These are phyloP conservation scores for Inga oerstediana DNA, from an alignment of 306 rosid species.

Conservation along the genomic window DNA sequence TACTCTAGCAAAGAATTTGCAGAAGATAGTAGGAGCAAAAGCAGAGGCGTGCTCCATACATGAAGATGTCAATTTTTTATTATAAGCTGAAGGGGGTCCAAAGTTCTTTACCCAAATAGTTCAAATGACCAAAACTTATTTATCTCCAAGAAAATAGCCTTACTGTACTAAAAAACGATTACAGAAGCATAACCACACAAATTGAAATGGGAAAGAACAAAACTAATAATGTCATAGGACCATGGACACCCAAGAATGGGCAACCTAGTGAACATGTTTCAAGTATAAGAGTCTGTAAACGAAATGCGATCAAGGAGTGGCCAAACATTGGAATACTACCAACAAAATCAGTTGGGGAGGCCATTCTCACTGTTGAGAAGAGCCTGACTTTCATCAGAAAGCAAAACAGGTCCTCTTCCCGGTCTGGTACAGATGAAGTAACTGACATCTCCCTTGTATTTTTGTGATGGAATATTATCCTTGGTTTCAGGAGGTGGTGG, in stretches of 20 bases:
- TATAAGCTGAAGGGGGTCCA: neutral
- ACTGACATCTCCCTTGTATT: conserved; percentile 78
- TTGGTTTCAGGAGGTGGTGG: conserved; percentile 80
- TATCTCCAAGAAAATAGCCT: conserved; percentile 35
- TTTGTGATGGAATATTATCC: conserved; percentile 70
- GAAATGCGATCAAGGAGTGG: conserved; percentile 33
- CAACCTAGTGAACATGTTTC: conserved; percentile 39
- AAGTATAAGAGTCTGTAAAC: conserved; percentile 26
- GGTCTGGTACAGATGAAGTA: conserved; percentile 97
- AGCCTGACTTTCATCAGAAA: conserved; percentile 68
- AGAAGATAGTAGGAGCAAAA: neutral
- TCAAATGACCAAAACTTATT: conserved; percentile 29
- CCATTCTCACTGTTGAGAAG: conserved; percentile 85
- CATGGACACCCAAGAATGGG: conserved; percentile 38
- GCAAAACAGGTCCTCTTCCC: conserved; percentile 89
- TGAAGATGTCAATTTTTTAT: neutral
- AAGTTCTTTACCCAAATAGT: neutral
- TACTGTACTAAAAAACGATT: conserved; percentile 23
- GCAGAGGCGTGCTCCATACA: neutral
- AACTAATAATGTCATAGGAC: conserved; percentile 32
- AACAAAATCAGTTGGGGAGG: conserved; percentile 61
- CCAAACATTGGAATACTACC: conserved; percentile 22
- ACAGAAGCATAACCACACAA: conserved; percentile 43
- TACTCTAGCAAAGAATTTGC: neutral
- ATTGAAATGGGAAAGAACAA: conserved; percentile 34